Evolutionary conservation across 306 rosid genomes (phyloP), one percentile per base, ranked within the genome.

Genomic region (Castanea mollissima): DNA sequence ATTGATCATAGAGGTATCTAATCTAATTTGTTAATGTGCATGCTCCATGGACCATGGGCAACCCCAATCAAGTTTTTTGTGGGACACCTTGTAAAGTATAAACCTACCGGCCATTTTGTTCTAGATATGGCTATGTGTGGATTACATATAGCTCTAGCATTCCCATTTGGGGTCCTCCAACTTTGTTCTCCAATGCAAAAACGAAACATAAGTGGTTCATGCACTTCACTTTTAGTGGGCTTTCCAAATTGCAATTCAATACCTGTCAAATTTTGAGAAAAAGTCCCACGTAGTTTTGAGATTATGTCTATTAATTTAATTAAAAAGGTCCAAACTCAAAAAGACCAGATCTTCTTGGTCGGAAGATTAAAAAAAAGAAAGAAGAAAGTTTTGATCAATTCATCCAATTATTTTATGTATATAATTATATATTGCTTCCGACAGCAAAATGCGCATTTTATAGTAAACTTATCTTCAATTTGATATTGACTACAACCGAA

Each of bases 401-500:
- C 65, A 23, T 23, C 16, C 16, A 4, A 59, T 41, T 41, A 41
- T 41, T 41, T 8, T 41, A 1, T 38, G 10, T 38, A 2, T 21
- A 58, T 59, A 59, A 21, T 21, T 59, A 21, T 49, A 13, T 12
- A 21, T 10, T 63, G 52, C 49, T 72, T 14, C 82, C 82, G 55
- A 79, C 82, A 51, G 72, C 55, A 51, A 71, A 5, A 76, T 79
- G 78, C 55, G 31, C 38, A 29, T 9, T 78, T 41, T 23, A 34
- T 21, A 58, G 73, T 23, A 21, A 56, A 15, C 69, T 46, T 60
- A 71, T 58, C 70, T 41, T 64, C 32, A 20, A 29, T 12, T 63
- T 21, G 63, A 55, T 31, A 6, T 51, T 62, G 73, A 72, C 41
- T 41, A 35, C 58, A 67, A 21, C 75, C 70, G 27, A 58, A 31